A percentile compares a stretch with the other conserved stretches of the same genome.
phyloP scores from a whole-genome alignment of 2,329 filamentous ascomycete species.

The Cladosporium austrohemisphaericum region DNA sequence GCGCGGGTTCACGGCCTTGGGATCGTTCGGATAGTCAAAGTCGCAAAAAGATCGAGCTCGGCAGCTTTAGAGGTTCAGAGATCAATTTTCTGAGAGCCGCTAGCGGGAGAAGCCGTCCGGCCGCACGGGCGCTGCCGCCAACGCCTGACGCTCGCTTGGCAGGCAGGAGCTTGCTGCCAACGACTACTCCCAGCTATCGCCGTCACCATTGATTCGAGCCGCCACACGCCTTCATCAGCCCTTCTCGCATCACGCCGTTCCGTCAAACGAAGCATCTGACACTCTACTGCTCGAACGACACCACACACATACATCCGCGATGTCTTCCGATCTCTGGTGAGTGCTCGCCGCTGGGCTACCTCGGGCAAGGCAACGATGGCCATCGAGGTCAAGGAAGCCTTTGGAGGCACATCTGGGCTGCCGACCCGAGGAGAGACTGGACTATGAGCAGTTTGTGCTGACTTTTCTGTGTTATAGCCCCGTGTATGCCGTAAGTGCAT shows the following conservation, averaged over 20 bases:
- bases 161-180: slow-evolving; percentile 1
- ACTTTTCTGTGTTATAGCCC: slow-evolving; percentile 58
- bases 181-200: slow-evolving; percentile 13
- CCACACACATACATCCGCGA: slow-evolving; percentile 46
- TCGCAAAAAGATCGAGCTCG: slow-evolving; percentile 11
- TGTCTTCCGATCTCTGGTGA: slow-evolving; percentile 78
- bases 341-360: slow-evolving; percentile 44
- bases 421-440: neutral
- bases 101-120: no score
- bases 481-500: slow-evolving; percentile 92
- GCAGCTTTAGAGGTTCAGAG: slow-evolving; percentile 6
- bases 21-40: slow-evolving; percentile 11
- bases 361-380: slow-evolving; percentile 1
- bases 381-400: slow-evolving; percentile 16
- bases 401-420: neutral
- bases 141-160: no score
- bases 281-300: neutral
- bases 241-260: slow-evolving; percentile 10
- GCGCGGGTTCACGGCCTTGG: slow-evolving; percentile 35
- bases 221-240: slow-evolving; percentile 14
- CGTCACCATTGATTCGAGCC: slow-evolving; percentile 12
- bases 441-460: neutral
- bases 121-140: slow-evolving; percentile 7
- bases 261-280: slow-evolving; percentile 1
- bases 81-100: slow-evolving; percentile 14